Evolutionary conservation across 2,329 filamentous ascomycete genomes (phyloP).

Genomic region (Cladophialophora yegresii): DNA sequence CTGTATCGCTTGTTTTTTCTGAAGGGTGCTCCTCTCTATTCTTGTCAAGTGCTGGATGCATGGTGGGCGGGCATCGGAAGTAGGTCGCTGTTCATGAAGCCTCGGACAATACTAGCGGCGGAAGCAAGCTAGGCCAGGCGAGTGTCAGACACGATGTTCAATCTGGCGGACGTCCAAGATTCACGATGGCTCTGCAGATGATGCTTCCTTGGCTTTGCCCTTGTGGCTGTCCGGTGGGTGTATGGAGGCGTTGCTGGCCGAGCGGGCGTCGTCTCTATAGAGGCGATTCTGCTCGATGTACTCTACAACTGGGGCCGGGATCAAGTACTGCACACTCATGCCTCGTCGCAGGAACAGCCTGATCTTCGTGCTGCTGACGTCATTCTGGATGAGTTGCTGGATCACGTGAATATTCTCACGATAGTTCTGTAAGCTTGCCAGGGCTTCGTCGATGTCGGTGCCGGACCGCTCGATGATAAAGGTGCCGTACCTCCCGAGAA

Average conservation of each 20-base stretch:
- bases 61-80: not conserved
- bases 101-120: not conserved
- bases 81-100: not conserved
- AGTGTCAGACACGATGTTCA: not conserved
- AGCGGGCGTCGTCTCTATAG: constrained; percentile 57
- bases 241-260: constrained; percentile 32
- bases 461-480: constrained; percentile 87
- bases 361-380: constrained; percentile 80
- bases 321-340: constrained; percentile 77
- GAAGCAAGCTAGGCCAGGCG: not conserved
- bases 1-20: not conserved
- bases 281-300: constrained; percentile 70
- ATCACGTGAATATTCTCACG: constrained; percentile 86
- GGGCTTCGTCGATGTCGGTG: constrained; percentile 83
- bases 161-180: not conserved
- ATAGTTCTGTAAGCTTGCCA: constrained; percentile 78
- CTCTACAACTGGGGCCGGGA: constrained; percentile 72
- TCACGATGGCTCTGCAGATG: constrained; percentile 6
- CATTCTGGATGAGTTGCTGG: constrained; percentile 82
- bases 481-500: constrained; percentile 77
- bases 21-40: not conserved
- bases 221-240: constrained; percentile 30
- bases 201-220: constrained; percentile 31
- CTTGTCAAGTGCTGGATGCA: not conserved
- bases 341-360: constrained; percentile 75